phyloP scores from a whole-genome alignment of 148 eudicot genomes.

The Persicaria tinctoria region DNA sequence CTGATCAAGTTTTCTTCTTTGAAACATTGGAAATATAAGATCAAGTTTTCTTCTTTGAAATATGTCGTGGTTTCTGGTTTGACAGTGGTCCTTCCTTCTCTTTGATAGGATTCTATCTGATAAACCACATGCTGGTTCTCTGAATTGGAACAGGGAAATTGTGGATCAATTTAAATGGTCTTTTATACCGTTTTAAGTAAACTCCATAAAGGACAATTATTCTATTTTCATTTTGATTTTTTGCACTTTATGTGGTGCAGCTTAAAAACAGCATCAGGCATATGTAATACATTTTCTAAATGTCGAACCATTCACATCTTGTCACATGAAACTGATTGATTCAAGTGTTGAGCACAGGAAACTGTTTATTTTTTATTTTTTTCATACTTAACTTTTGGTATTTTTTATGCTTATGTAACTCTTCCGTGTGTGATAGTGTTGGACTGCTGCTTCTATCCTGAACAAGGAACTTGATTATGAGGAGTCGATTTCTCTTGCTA shows the following conservation, averaged over 20 bases:
- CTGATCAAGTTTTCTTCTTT: background rate
- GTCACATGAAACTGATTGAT: background rate
- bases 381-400: background rate
- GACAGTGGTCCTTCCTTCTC: too few species aligned
- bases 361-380: background rate
- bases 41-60: too few species aligned
- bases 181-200: too few species aligned
- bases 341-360: background rate
- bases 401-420: background rate
- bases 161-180: too few species aligned
- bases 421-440: slow-evolving; percentile 41
- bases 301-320: background rate
- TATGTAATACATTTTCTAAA: background rate
- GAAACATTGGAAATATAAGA: too few species aligned
- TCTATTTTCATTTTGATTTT: too few species aligned
- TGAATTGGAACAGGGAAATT: too few species aligned
- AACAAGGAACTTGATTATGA: slow-evolving; percentile 47
- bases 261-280: background rate
- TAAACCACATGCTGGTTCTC: too few species aligned
- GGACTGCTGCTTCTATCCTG: slow-evolving; percentile 61
- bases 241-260: too few species aligned
- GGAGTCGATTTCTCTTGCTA: slow-evolving; percentile 43
- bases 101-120: too few species aligned
- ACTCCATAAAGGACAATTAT: too few species aligned
- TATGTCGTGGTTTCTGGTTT: too few species aligned